phyloP scores from a whole-genome alignment of 108 stramenopile genomes.

The Stephanodiscus minutulus region DNA sequence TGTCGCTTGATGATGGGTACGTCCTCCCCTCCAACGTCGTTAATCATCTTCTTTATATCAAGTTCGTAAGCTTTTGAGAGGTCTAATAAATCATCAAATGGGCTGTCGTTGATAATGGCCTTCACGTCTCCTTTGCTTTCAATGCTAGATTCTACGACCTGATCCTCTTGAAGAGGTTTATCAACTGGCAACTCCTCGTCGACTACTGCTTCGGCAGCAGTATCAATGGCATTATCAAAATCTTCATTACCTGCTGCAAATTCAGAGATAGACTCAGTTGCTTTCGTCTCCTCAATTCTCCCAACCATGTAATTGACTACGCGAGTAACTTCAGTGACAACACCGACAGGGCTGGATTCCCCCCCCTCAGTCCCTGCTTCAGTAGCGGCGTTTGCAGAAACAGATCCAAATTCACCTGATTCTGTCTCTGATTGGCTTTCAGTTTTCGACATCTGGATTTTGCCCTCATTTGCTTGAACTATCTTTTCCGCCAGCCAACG shows the following conservation, averaged over 20 bases:
- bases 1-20: slow-evolving; percentile 72
- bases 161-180: background rate
- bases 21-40: slow-evolving; percentile 72
- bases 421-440: background rate
- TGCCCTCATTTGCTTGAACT: background rate
- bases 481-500: slow-evolving; percentile 60
- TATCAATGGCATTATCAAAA: background rate
- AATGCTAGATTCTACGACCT: background rate
- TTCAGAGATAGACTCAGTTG: background rate
- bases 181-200: background rate
- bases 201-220: background rate
- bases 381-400: background rate
- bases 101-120: background rate
- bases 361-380: background rate
- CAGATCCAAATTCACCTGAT: background rate
- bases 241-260: background rate
- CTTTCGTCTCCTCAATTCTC: slow-evolving; percentile 56
- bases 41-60: slow-evolving; percentile 58
- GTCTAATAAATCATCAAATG: slow-evolving; percentile 20
- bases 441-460: slow-evolving; percentile 1
- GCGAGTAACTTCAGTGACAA: slow-evolving; percentile 8
- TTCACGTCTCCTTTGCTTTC: background rate
- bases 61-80: slow-evolving; percentile 51
- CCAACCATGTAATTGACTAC: slow-evolving; percentile 55
- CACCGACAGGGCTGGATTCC: background rate